Conservation (phyloP, 352 stramenopile species). For the Pseudoperonospora humuli region DNA sequence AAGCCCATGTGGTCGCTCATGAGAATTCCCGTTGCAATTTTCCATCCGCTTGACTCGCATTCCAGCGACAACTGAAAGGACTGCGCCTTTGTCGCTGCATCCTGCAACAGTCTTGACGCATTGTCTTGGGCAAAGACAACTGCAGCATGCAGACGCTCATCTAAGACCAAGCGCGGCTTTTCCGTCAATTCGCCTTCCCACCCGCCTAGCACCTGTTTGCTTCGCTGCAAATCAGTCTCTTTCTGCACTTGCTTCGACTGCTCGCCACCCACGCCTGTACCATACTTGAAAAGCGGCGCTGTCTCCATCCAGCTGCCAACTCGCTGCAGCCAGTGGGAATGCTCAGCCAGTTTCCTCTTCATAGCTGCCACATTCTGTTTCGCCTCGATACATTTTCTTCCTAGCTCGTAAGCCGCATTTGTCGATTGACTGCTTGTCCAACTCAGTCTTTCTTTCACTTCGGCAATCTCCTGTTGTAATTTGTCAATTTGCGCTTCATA, state of each 20-base stretch:
- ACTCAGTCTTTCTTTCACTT: constrained; percentile 21
- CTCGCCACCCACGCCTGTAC: background rate
- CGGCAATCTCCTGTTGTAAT: constrained; percentile 28
- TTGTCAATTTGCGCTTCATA: constrained; percentile 26
- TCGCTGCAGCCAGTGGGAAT: constrained; percentile 38
- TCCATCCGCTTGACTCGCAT: constrained; percentile 41
- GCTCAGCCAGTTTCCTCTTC: constrained; percentile 39
- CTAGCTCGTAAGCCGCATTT: constrained; percentile 3
- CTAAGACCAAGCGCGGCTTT: constrained; percentile 22
- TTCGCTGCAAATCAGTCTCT: background rate
- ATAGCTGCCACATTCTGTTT: constrained; percentile 30
- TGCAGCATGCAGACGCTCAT: constrained; percentile 21
- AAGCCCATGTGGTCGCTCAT: constrained; percentile 39
- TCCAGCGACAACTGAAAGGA: constrained; percentile 27
- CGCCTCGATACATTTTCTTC: constrained; percentile 27
- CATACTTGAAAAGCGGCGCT: constrained; percentile 40
- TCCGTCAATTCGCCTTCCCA: constrained; percentile 14
- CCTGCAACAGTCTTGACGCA: constrained; percentile 29
- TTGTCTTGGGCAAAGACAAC: constrained; percentile 27
- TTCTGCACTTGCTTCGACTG: background rate
- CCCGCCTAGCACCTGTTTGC: constrained; percentile 19
- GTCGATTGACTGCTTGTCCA: background rate
- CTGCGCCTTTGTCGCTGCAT: background rate
- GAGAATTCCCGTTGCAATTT: constrained; percentile 30
- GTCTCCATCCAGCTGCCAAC: constrained; percentile 42